phyloP scores from a whole-genome alignment of 257 asterid genomes.

The Petunia axillaris region DNA sequence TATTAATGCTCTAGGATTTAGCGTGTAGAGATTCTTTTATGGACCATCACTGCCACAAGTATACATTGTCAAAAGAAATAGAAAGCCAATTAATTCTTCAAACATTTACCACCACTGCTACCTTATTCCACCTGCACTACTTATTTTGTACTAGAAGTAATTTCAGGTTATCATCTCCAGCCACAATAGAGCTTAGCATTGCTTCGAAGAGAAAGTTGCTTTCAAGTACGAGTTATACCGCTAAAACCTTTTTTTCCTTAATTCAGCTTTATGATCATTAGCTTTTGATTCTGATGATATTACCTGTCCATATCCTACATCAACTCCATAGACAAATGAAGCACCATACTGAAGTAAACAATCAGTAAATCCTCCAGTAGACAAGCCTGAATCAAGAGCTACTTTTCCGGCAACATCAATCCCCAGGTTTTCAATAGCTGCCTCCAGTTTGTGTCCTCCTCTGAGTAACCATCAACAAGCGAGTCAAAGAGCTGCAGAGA shows the following conservation, averaged over 20 bases:
- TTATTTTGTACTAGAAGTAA: constrained; percentile 8
- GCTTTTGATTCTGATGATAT: neutral
- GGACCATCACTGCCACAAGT: constrained; percentile 1
- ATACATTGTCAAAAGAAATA: neutral
- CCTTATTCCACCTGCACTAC: constrained; percentile 6
- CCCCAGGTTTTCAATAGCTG: constrained; percentile 85
- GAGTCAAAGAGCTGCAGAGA: constrained; percentile 24
- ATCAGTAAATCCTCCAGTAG: constrained; percentile 99
- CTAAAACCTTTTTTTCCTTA: no score
- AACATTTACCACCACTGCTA: neutral
- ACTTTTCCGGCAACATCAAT: constrained; percentile 84
- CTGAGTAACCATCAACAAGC: constrained; percentile 46
- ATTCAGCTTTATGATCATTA: neutral
- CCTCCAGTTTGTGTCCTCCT: constrained; percentile 94
- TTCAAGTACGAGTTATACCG: neutral
- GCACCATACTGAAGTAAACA: constrained; percentile 97
- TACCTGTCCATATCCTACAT: constrained; percentile 99
- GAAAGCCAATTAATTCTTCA: neutral
- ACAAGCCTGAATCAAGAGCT: constrained; percentile 98
- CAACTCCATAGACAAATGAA: constrained; percentile 95
- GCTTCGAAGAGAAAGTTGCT: neutral
- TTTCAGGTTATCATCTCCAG: neutral
- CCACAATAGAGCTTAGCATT: constrained; percentile 7
- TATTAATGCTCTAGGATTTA: constrained; percentile 7
- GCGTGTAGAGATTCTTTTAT: neutral